Percentiles rank a stretch among this genome's conserved stretches.
These are phyloP conservation scores for Tylopilus vinaceipallidus DNA, from an alignment of 768 basidiomycete genomes.

Conservation along the genomic window DNA sequence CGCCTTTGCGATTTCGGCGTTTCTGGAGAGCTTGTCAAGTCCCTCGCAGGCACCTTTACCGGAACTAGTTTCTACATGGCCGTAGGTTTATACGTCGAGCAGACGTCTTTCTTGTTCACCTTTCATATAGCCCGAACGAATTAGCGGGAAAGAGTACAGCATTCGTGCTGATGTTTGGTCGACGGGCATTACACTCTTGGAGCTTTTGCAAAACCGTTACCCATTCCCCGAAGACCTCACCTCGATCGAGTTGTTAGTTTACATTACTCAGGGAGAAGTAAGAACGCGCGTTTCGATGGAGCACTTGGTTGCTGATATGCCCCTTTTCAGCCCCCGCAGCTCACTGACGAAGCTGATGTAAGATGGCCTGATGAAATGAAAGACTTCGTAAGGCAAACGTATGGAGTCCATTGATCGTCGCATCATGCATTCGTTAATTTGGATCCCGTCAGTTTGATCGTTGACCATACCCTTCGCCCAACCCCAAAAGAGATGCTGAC, in stretches of 20 bases:
- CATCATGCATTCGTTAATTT: conserved; percentile 1
- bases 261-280: conserved; percentile 81
- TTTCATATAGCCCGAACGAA: conserved; percentile 78
- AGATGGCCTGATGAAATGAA: conserved; percentile 85
- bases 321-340: conserved; percentile 64
- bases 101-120: conserved; percentile 2
- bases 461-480: conserved; percentile 67
- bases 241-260: conserved; percentile 91
- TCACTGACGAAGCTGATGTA: conserved; percentile 67
- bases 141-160: conserved; percentile 87
- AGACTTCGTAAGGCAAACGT: conserved; percentile 87
- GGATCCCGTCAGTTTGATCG: conserved; percentile 54
- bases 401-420: conserved; percentile 30
- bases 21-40: conserved; percentile 91
- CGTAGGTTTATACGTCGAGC: conserved; percentile 48
- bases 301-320: conserved; percentile 15
- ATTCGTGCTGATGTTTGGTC: conserved; percentile 99
- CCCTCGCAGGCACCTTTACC: conserved; percentile 92
- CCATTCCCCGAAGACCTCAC: conserved; percentile 91
- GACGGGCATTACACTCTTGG: conserved; percentile 89
- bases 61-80: conserved; percentile 99
- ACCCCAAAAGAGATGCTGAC: conserved; percentile 78
- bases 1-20: conserved; percentile 97
- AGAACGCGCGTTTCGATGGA: conserved; percentile 21
- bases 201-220: conserved; percentile 91